These are phyloP conservation scores for Trichosporon faecale DNA, from an alignment of 1,284 basidiomycete species.

Conservation along the genomic window DNA sequence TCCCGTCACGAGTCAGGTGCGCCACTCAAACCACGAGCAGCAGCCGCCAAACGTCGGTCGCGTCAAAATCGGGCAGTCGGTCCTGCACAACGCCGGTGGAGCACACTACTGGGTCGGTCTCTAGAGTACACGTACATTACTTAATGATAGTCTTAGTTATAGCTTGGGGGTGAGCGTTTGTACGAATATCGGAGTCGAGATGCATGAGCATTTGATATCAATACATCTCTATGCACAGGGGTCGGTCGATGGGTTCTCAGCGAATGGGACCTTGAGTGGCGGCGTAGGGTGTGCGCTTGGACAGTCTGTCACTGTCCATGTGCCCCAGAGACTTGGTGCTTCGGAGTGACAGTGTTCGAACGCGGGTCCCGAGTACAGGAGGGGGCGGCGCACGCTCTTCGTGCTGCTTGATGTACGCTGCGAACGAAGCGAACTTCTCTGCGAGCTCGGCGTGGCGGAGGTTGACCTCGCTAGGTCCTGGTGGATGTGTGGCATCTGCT, in stretches of 20 bases:
- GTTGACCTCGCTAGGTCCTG: background rate
- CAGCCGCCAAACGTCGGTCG: constrained; percentile 34
- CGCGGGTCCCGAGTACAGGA: background rate
- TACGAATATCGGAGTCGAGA: constrained; percentile 9
- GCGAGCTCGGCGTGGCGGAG: background rate
- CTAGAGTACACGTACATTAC: constrained; percentile 30
- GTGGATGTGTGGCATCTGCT: constrained; percentile 13
- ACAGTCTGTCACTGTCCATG: too few species aligned
- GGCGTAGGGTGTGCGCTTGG: background rate
- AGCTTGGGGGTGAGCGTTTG: background rate
- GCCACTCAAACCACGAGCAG: background rate
- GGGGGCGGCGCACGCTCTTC: background rate
- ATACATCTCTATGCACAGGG: background rate
- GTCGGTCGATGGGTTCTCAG: background rate
- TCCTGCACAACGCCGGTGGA: constrained; percentile 84
- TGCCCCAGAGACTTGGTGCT: background rate
- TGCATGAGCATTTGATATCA: constrained; percentile 11
- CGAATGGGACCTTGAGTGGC: background rate
- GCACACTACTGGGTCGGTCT: constrained; percentile 89
- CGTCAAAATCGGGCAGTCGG: constrained; percentile 88
- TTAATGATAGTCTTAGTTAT: constrained; percentile 1
- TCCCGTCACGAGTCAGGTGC: constrained; percentile 49
- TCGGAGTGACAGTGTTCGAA: background rate
- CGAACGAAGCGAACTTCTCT: constrained; percentile 7
- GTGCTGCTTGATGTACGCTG: background rate